Evolutionary conservation across 805 yeast species (phyloP).

Genomic region (Wickerhamiella sergipiensis): DNA sequence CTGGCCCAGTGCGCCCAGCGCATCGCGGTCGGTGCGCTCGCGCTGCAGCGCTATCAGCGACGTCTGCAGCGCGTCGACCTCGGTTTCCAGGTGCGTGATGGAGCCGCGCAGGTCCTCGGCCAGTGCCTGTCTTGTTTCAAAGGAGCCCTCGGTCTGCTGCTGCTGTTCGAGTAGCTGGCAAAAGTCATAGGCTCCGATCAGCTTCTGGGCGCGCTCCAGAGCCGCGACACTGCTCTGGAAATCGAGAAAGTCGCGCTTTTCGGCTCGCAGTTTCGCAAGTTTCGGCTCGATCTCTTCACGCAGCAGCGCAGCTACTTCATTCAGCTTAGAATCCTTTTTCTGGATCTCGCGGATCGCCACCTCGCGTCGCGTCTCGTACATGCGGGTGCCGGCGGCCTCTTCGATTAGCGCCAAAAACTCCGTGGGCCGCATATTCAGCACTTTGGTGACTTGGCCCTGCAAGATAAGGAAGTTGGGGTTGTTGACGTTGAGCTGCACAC

Average conservation of each 20-base stretch:
- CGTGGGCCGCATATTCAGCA: conserved; percentile 85
- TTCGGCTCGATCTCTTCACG: conserved; percentile 89
- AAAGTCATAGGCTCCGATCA: conserved; percentile 70
- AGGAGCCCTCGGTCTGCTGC: background rate
- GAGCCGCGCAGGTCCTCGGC: background rate
- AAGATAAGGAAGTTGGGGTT: conserved; percentile 94
- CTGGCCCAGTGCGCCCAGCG: background rate
- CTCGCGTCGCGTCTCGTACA: conserved; percentile 86
- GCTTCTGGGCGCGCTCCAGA: conserved; percentile 56
- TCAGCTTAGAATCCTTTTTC: conserved; percentile 74
- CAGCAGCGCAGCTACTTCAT: conserved; percentile 58
- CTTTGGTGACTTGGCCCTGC: conserved; percentile 98
- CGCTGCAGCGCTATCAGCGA: conserved; percentile 44
- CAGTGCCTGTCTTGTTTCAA: background rate
- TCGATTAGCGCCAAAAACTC: conserved; percentile 85
- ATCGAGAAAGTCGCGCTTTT: conserved; percentile 71
- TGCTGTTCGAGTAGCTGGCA: conserved; percentile 20
- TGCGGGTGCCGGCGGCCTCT: conserved; percentile 96
- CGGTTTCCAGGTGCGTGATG: conserved; percentile 34
- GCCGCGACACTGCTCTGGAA: conserved; percentile 75
- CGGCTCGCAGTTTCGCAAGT: conserved; percentile 62
- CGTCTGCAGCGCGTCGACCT: conserved; percentile 38
- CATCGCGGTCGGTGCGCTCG: conserved; percentile 31
- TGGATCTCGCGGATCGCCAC: conserved; percentile 85
- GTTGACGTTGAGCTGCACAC: conserved; percentile 89